Evolutionary conservation across 768 basidiomycete genomes (phyloP), one percentile per base, ranked within the genome.

Genomic region (Nevesoporus exiguus): DNA sequence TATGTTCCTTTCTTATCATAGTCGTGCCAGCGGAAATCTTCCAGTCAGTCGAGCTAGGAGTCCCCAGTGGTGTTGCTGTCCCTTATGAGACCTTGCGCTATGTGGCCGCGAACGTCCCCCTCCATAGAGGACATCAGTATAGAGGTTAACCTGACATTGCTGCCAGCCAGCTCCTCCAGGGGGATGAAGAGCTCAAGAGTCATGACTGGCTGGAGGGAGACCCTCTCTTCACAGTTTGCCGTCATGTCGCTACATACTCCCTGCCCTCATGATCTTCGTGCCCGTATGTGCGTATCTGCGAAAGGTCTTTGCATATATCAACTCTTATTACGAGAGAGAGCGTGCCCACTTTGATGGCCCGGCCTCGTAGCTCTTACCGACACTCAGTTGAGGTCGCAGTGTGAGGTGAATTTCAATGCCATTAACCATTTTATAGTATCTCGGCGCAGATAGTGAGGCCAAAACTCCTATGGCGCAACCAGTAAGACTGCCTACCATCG

Each of bases 401-500:
- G 82, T 84, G 70, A 57, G 77, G 41, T 54, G 39, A 0, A 21
- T 48, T 50, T 59, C 30, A 9, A 19, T 25, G 27, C 19, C 40
- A 48, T 47, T 9, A 2, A 37, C 8, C 48, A 25, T 19, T 37
- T 39, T n/a, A 44, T 50, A 27, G 54, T 42, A 39, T 19, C 25
- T 37, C 33, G 21, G 30, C 45, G 17, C 64, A 85, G 84, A 30
- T 87, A 86, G 65, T 88, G 84, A 84, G 88, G 86, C 54, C 85
- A 89, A 67, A 84, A 88, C 60, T 86, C 86, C 2, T 85, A 86
- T 54, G 86, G 86, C 37, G 86, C 85, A 10, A 73, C 71, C 56
- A 64, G 63, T 21, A 76, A 85, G 54, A 66, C 74, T 1, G 76
- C 80, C 29, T 76, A 83, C 61, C 85, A 71, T 55, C 85, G 88